phyloP scores from a whole-genome alignment of 2,329 filamentous ascomycete species.

The Aureobasidium vineae region DNA sequence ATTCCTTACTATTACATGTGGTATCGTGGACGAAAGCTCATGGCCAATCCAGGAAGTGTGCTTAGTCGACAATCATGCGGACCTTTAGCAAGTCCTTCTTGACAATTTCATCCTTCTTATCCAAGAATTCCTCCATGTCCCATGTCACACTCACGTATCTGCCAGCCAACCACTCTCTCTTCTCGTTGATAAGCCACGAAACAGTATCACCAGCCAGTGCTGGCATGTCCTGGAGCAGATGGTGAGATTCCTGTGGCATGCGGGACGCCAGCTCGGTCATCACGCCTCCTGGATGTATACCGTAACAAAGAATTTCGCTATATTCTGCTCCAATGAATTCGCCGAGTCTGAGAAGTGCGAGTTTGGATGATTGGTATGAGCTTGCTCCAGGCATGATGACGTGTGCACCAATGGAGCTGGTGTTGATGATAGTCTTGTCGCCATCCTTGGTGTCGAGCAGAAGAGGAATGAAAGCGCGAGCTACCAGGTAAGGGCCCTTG shows the following conservation, averaged over 20 bases:
- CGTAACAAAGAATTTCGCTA: no score
- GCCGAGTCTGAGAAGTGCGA: conserved; percentile 46
- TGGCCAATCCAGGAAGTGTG: neutral
- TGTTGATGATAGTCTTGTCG: conserved; percentile 45
- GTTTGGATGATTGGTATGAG: conserved; percentile 50
- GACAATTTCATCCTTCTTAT: conserved; percentile 40
- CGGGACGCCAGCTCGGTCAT: conserved; percentile 45
- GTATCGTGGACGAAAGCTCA: no score
- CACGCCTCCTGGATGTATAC: conserved; percentile 50
- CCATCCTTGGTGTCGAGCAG: conserved; percentile 39
- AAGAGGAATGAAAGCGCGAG: conserved; percentile 50
- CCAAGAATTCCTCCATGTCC: conserved; percentile 42
- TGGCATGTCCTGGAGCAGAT: conserved; percentile 34
- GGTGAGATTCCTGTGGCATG: conserved; percentile 37
- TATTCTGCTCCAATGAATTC: no score
- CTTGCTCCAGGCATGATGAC: conserved; percentile 39
- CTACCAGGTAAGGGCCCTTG: conserved; percentile 43
- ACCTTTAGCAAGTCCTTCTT: conserved; percentile 41
- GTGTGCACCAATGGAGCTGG: conserved; percentile 45
- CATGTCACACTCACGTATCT: conserved; percentile 42
- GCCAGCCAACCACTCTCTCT: conserved; percentile 42
- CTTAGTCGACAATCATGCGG: conserved; percentile 25
- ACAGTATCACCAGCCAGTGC: conserved; percentile 37
- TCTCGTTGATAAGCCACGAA: conserved; percentile 37
- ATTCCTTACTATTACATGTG: no score